Evolutionary conservation across 495 filamentous ascomycete genomes (phyloP), one percentile per base, ranked within the genome.

Genomic region (Talaromyces nanjingensis): DNA sequence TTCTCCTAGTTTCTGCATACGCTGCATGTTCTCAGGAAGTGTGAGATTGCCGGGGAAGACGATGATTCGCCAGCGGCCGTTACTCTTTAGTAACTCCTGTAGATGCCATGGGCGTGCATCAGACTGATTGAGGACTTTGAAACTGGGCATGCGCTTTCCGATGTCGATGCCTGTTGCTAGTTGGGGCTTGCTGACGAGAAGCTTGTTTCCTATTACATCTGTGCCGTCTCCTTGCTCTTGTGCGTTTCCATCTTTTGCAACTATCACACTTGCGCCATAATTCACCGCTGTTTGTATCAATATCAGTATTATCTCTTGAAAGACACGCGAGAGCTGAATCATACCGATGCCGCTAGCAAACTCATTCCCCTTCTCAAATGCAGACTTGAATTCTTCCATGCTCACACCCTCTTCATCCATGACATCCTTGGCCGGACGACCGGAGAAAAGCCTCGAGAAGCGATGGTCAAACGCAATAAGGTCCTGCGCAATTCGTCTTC

Each of bases 41-140:
- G 72, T 65, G 12, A 91, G 69, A 71, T 89, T 81, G 3, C 88
- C 89, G 0, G 81, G 81, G 61, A 90, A 89, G 12, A 89, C 64
- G n/a, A 91, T 80, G 56, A 91, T 71, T 1, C 87, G 72, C 77
- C 85, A 92, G 6, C 82, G 76, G 0, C 89, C 89, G 68, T 90
- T 84, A 1, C 74, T 77, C 49, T 74, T 75, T 11, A 87, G 70
- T 12, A 73, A 65, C 6, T 71, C 67, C 60, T 73, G 70, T 31
- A 88, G 73, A 58, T 86, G 84, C 73, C 80, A 76, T 4, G 85
- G 83, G 37, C 85, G 81, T 0, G 77, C 86, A 66, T 86, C 85
- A 3, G 82, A 77, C 67, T 86, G 83, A 47, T 79, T 81, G 11
- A 89, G 70, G 6, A 89, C 83, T 71, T 87, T 80, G 56, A 80